phyloP scores from a whole-genome alignment of 495 filamentous ascomycete species.

The Talaromyces borbonicus region DNA sequence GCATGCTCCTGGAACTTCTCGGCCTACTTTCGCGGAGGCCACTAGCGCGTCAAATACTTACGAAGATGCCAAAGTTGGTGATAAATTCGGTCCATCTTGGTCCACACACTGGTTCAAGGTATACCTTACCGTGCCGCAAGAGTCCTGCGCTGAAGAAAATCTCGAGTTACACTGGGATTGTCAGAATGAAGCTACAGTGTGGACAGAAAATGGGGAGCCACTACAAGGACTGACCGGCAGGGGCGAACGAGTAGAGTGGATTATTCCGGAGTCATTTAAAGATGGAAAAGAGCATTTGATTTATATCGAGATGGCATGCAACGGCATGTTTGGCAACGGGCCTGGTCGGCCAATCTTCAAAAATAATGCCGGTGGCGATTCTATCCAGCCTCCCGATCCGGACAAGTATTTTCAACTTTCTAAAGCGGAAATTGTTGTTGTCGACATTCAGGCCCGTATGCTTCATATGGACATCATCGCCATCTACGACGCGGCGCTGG shows the following conservation, averaged over 20 bases:
- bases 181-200: constrained; percentile 90
- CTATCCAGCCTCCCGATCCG: constrained; percentile 78
- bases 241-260: constrained; percentile 82
- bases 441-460: constrained; percentile 43
- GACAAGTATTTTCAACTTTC: constrained; percentile 67
- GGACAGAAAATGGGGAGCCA: constrained; percentile 76
- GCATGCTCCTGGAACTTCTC: not conserved
- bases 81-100: constrained; percentile 87
- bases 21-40: not conserved
- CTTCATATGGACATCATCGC: constrained; percentile 1
- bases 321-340: constrained; percentile 87
- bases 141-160: constrained; percentile 60
- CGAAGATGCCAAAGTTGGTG: constrained; percentile 40
- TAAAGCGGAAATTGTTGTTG: constrained; percentile 76
- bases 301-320: constrained; percentile 98
- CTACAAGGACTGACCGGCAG: constrained; percentile 90
- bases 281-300: constrained; percentile 82
- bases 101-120: constrained; percentile 96
- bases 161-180: constrained; percentile 94
- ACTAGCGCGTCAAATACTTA: not conserved
- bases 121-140: constrained; percentile 60
- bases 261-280: constrained; percentile 65
- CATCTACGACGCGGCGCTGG: constrained; percentile 57
- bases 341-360: constrained; percentile 1
- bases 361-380: constrained; percentile 54